phyloP scores from a whole-genome alignment of 2,329 filamentous ascomycete species.

The Verticillium alfalfae region DNA sequence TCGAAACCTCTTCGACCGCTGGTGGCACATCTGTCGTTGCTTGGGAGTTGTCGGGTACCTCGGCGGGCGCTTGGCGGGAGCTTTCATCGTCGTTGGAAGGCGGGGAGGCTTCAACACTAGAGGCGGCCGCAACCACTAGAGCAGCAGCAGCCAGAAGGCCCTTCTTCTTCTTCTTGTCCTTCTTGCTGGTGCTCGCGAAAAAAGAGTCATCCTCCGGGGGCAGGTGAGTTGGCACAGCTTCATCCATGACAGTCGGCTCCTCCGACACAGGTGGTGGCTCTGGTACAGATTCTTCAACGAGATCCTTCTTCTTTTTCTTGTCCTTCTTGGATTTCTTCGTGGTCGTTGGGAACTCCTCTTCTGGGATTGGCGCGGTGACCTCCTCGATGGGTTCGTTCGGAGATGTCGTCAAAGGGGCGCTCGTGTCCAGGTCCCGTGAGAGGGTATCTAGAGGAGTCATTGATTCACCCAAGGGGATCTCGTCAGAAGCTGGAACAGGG shows the following conservation, averaged over 20 bases:
- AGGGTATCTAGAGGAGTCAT: not conserved
- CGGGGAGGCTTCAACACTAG: not conserved
- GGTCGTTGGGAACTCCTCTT: constrained; percentile 13
- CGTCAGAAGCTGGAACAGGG: not conserved
- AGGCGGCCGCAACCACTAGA: not conserved
- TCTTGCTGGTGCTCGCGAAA: constrained; percentile 1
- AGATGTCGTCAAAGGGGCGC: not conserved
- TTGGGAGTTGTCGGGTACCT: not conserved
- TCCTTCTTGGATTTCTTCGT: constrained; percentile 25
- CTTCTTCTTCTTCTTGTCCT: constrained; percentile 10
- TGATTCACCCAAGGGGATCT: not conserved
- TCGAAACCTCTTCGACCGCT: not conserved
- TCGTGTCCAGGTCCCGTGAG: not conserved
- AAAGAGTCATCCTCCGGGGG: not conserved
- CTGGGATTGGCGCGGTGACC: constrained; percentile 2
- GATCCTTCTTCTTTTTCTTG: constrained; percentile 21
- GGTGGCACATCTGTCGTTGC: not conserved
- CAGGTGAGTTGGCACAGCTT: not conserved
- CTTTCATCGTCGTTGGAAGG: not conserved
- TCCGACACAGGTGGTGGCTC: not conserved
- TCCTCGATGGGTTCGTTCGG: constrained; percentile 10
- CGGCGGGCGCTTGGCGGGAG: not conserved
- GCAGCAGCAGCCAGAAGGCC: constrained; percentile 2
- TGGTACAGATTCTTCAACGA: not conserved
- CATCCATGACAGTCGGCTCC: not conserved